Percentiles rank a stretch among this genome's conserved stretches.
These are phyloP conservation scores for Penicillium sclerotigenum DNA, from an alignment of 2,329 filamentous ascomycete species.

Conservation along the genomic window DNA sequence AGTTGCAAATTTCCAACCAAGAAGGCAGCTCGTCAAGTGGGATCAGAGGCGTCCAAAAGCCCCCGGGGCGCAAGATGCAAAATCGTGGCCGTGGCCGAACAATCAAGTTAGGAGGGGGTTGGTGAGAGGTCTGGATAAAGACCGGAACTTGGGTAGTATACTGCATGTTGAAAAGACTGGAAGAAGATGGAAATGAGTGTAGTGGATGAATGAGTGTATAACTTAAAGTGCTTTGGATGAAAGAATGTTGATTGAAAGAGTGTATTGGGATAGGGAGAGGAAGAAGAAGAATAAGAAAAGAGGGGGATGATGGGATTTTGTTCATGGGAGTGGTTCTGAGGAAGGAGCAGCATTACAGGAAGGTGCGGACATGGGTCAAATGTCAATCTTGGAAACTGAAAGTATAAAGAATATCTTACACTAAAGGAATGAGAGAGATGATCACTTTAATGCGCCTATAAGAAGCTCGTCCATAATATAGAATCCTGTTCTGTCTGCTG, in stretches of 20 bases:
- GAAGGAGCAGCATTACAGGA: background rate
- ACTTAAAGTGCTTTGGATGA: constrained; percentile 1
- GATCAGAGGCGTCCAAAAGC: constrained; percentile 39
- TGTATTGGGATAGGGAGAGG: constrained; percentile 3
- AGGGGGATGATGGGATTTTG: background rate
- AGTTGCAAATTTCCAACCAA: constrained; percentile 32
- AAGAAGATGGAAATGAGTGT: constrained; percentile 3
- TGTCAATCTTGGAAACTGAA: background rate
- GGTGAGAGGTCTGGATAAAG: background rate
- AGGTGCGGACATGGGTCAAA: background rate
- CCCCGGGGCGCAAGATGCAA: constrained; percentile 40
- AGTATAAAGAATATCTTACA: background rate
- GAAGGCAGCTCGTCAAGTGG: constrained; percentile 44
- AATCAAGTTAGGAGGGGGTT: background rate
- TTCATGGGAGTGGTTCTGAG: background rate
- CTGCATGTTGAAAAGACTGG: constrained; percentile 11
- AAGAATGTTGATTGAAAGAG: constrained; percentile 14
- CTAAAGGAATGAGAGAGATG: background rate
- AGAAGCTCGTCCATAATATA: background rate
- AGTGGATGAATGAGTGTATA: constrained; percentile 1
- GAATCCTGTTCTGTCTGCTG: too few relatives aligned
- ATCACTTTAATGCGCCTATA: background rate
- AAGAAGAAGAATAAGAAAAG: background rate
- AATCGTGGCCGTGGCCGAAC: constrained; percentile 34
- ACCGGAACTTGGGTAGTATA: background rate